Evolutionary conservation across 352 stramenopile species (phyloP), one percentile per base, ranked within the genome.

Genomic region (Pythium inflatum): DNA sequence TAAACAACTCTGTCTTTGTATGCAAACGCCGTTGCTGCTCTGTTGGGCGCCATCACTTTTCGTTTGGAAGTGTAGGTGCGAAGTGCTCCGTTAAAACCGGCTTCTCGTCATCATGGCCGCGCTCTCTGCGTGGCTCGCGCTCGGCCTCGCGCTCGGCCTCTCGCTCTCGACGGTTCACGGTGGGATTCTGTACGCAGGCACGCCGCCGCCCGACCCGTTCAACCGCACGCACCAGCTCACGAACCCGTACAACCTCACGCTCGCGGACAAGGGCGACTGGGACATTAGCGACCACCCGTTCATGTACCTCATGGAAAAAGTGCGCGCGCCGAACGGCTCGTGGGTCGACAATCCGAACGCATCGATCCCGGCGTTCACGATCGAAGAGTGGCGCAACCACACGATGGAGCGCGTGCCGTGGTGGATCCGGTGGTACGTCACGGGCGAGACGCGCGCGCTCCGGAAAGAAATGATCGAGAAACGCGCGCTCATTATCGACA

Each of bases 281-380:
- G 67, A 72, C 49, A 72, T 58, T 3, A 65, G 77, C 66, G 81
- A 88, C 57, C 69, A 82, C n/a, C 74, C 74, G 54, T 82, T 83
- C 63, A 73, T 69, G 48, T 74, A 85, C 57, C 59, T 75, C 28
- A 68, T 68, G 28, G 53, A 64, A 20, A 87, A 78, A 63, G 78
- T 73, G 38, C 78, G 78, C 28, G 66, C 82, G 34, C 28, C 76
- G 12, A 79, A 83, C 53, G 83, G 83, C 25, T 73, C 78, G 55
- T 59, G 81, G 54, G 71, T 78, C 9, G 24, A 62, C 7, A 77
- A 71, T 36, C 76, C 82, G 16, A 55, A 70, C 22, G 41, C 31
- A 14, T 41, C 58, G 36, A 50, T 48, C 28, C 30, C 55, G 30
- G 33, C 49, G 9, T 45, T 62, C 33, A 71, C 58, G 22, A 24